Evolutionary conservation across 306 rosid species (phyloP), one percentile per base, ranked within the genome.

Genomic region (Cicer bijugum): DNA sequence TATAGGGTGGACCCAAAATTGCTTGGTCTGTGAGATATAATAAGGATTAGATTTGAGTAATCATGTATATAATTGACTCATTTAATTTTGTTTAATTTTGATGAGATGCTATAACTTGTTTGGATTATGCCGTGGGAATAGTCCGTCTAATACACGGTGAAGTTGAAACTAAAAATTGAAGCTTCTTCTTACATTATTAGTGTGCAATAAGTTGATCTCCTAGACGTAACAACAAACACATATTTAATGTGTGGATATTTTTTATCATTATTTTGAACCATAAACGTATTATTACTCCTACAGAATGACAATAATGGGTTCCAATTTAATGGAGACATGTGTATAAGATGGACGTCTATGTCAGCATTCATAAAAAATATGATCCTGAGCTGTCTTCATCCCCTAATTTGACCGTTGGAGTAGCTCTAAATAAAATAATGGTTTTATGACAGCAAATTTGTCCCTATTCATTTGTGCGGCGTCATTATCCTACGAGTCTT

Each of bases 331-430:
- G 33, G 33, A 8, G 12, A 53, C 4, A 57, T 57, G 63, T 23
- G 40, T 12, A 59, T 59, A 33, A 59, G 65, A 33, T 12, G 66
- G 66, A n/a, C 6, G 19, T 59, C 66, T 43, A 59, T 33, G 19
- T 59, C 65, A 59, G 19, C 19, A 59, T 59, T 59, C 11, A 33
- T 59, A 12, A 35, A 50, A 7, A n/a, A 33, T 28, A 59, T 45
- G 6, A 0, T 8, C 8, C 15, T 20, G 37, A 57, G 63, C 39
- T 57, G 63, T 57, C 38, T 20, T 2, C 14, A 11, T 19, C 15
- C 14, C 28, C 14, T 38, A 23, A 57, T 14, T 57, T 23, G 63
- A 57, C 63, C 63, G 63, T 57, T 57, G 40, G 39, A 57, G 40
- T 57, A 57, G 40, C 63, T 33, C 15, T 57, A 57, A 57, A 57